Percentiles rank a stretch among this genome's conserved stretches.
Evolutionary conservation across 2,329 filamentous ascomycete species (phyloP).

Genomic region (Uncinocarpus reesii): DNA sequence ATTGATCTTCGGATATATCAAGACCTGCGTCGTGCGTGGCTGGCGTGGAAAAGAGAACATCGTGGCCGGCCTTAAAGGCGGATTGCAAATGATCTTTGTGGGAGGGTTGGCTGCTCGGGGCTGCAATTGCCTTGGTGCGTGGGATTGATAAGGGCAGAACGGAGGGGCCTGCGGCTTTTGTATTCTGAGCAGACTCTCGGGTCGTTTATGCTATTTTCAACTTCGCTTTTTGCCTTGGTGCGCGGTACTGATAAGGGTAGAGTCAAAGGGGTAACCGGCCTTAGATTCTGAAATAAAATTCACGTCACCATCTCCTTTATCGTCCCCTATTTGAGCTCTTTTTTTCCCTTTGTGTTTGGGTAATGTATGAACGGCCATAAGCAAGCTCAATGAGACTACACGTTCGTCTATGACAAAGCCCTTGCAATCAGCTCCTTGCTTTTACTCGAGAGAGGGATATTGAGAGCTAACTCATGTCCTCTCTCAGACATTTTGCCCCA

Average conservation of each 20-base stretch:
- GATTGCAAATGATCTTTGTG: conserved; percentile 54
- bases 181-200: no score
- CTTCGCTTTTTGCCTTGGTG: no score
- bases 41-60: conserved; percentile 39
- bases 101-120: conserved; percentile 56
- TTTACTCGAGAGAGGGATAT: conserved; percentile 54
- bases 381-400: not conserved
- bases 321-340: no score
- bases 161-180: not conserved
- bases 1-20: conserved; percentile 35
- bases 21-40: conserved; percentile 39
- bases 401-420: conserved; percentile 41
- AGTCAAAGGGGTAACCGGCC: no score
- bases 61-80: conserved; percentile 47
- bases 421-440: conserved; percentile 53
- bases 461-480: conserved; percentile 55
- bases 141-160: conserved; percentile 36
- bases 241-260: not conserved
- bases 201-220: no score
- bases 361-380: no score
- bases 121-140: conserved; percentile 54
- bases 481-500: conserved; percentile 63
- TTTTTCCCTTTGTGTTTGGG: no score
- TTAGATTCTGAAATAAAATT: no score
- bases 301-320: no score